A percentile compares a stretch with the other conserved stretches of the same genome.
phyloP scores from a whole-genome alignment of 2,329 filamentous ascomycete species.

The Arthrinium puccinioides region DNA sequence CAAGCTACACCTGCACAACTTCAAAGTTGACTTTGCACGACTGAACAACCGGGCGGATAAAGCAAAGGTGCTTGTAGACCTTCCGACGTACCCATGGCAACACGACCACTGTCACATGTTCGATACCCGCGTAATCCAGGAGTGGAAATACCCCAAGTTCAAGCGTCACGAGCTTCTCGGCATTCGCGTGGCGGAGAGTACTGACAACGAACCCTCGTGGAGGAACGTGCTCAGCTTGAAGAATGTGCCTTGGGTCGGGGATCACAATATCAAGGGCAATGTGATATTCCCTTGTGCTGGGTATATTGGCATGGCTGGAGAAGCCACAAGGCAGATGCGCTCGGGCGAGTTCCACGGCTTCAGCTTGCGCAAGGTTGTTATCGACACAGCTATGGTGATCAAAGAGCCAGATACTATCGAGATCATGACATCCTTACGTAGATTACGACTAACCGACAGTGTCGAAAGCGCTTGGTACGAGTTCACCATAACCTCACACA shows the following conservation, averaged over 20 bases:
- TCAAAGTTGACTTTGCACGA: neutral
- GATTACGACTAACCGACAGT: neutral
- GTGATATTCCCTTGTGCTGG: neutral
- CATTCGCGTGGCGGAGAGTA: conserved; percentile 1
- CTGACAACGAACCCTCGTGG: conserved; percentile 1
- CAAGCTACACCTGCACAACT: neutral
- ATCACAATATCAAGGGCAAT: neutral
- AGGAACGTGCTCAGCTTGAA: conserved; percentile 1
- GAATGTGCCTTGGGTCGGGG: neutral
- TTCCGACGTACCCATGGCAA: conserved; percentile 8
- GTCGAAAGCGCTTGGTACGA: neutral
- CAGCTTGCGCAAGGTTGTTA: too few relatives aligned
- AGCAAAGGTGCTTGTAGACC: conserved; percentile 1
- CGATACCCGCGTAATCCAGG: neutral
- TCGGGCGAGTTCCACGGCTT: too few relatives aligned
- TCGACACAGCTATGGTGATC: too few relatives aligned
- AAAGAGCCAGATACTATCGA: too few relatives aligned
- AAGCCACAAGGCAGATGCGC: too few relatives aligned
- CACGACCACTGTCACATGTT: neutral
- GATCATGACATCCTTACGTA: neutral
- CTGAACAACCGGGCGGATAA: neutral
- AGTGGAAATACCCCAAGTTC: conserved; percentile 1
- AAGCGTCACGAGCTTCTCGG: conserved; percentile 4
- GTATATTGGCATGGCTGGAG: neutral
- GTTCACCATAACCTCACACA: neutral